Evolutionary conservation across 768 basidiomycete genomes (phyloP).

Genomic region (Mycena venus): DNA sequence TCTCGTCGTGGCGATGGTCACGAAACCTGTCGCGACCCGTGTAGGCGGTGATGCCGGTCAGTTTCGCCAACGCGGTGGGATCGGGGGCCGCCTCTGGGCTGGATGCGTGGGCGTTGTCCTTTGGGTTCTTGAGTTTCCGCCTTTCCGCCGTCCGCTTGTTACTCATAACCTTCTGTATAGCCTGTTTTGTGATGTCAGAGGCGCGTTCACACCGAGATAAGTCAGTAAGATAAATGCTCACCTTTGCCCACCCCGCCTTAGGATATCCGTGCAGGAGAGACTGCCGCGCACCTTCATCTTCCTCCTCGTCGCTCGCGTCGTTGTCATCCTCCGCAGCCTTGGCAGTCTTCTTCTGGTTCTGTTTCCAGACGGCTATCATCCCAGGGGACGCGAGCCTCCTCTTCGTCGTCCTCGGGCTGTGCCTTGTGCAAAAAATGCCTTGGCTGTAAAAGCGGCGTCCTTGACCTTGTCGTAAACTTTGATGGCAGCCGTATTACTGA

Average conservation of each 20-base stretch:
- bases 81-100: background rate
- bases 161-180: slow-evolving; percentile 19
- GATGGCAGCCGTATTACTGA: background rate
- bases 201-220: background rate
- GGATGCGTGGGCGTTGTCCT: background rate
- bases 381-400: background rate
- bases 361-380: slow-evolving; percentile 1
- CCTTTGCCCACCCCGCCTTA: background rate
- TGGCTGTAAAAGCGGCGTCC: no score
- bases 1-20: background rate
- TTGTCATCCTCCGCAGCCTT: background rate
- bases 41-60: background rate
- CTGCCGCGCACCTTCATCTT: background rate
- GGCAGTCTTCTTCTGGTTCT: no score
- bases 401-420: no score
- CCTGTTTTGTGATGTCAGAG: slow-evolving; percentile 2
- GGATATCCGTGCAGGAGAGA: background rate
- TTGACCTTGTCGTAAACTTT: background rate
- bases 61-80: background rate
- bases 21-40: slow-evolving; percentile 19
- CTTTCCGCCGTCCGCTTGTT: slow-evolving; percentile 13
- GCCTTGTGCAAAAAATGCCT: no score
- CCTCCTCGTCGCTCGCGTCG: slow-evolving; percentile 1
- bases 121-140: background rate
- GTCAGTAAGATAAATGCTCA: no score